Conservation (phyloP, 306 rosid genomes). For the Prunus kanzakura region DNA sequence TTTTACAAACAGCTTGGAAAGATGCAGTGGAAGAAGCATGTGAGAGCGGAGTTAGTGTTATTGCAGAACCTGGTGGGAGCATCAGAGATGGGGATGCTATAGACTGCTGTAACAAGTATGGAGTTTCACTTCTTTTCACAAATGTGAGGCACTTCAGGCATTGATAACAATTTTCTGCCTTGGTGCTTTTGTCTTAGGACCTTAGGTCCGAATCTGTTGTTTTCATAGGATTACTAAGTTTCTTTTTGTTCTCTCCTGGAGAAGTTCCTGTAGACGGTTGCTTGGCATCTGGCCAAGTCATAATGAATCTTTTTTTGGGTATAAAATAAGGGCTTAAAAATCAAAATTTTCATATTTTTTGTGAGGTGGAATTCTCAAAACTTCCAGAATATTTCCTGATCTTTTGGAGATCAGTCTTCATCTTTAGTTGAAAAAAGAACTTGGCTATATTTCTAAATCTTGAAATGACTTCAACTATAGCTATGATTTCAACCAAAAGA, state of each 20-base stretch:
- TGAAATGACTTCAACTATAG: no score
- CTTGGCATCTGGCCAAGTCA: background rate
- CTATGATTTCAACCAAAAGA: no score
- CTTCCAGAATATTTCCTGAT: no score
- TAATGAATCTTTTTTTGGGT: background rate
- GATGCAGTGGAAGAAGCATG: conserved; percentile 98
- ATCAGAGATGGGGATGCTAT: conserved; percentile 82
- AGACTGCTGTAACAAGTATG: conserved; percentile 86
- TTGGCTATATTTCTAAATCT: no score
- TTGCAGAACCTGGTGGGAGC: conserved; percentile 92
- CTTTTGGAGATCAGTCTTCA: no score
- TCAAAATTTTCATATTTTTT: no score
- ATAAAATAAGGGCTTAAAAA: no score
- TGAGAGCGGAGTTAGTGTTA: conserved; percentile 58
- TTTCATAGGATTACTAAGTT: background rate
- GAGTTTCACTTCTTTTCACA: conserved; percentile 81
- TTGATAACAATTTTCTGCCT: conserved; percentile 9
- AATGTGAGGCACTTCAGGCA: conserved; percentile 89
- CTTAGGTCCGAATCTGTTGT: background rate
- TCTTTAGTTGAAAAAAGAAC: no score
- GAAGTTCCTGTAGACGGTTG: background rate
- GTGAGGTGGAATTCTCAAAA: no score
- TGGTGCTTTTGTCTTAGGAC: background rate
- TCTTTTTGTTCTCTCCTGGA: background rate
- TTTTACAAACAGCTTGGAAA: conserved; percentile 75